Conservation (phyloP, 306 rosid species). For the Pyrus pyrifolia region DNA sequence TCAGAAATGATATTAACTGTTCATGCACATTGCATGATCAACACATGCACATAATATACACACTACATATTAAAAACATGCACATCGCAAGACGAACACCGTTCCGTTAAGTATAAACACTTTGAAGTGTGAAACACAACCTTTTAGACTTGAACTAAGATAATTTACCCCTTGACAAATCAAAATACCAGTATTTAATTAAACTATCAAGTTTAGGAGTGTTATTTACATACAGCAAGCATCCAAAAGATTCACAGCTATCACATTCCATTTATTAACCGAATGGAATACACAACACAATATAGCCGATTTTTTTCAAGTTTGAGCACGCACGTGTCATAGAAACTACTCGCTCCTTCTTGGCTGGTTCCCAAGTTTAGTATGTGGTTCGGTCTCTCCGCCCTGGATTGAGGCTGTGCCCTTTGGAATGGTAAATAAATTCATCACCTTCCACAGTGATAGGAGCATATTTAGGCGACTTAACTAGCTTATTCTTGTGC, state of each 20-base stretch:
- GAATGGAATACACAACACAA: not conserved
- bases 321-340: constrained; percentile 8
- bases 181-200: too few relatives aligned
- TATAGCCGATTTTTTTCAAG: not conserved
- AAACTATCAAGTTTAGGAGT: not conserved
- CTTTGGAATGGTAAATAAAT: constrained; percentile 83
- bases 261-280: constrained; percentile 15
- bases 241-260: constrained; percentile 1
- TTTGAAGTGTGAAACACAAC: too few relatives aligned
- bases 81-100: too few relatives aligned
- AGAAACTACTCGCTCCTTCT: constrained; percentile 20
- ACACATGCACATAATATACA: too few relatives aligned
- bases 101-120: too few relatives aligned
- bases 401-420: constrained; percentile 84
- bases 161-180: too few relatives aligned
- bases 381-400: constrained; percentile 81
- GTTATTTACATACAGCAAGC: not conserved
- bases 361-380: constrained; percentile 80
- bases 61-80: too few relatives aligned
- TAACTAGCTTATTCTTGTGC: too few relatives aligned
- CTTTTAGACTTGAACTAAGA: too few relatives aligned
- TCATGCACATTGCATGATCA: too few relatives aligned
- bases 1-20: too few relatives aligned
- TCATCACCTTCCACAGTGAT: constrained; percentile 69
- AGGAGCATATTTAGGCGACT: too few relatives aligned